Evolutionary conservation across 2,329 filamentous ascomycete genomes (phyloP).

Genomic region (Zarea fungicola): DNA sequence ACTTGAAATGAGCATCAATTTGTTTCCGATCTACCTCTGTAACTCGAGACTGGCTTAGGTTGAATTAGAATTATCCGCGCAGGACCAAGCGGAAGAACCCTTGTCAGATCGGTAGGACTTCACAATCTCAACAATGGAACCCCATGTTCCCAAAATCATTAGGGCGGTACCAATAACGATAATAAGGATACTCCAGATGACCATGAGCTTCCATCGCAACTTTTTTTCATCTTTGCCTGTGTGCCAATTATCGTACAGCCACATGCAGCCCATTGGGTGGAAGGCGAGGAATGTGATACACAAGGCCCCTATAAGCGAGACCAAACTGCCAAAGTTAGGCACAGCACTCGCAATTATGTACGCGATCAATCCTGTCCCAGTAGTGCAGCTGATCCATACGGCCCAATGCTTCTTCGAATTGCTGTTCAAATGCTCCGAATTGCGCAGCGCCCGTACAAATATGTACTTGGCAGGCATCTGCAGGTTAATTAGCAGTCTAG

Average conservation of each 20-base stretch:
- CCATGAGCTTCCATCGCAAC: slow-evolving; percentile 17
- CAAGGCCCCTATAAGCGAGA: slow-evolving; percentile 20
- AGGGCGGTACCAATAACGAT: slow-evolving; percentile 33
- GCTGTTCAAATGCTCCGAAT: slow-evolving; percentile 24
- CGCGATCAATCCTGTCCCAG: slow-evolving; percentile 16
- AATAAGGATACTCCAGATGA: slow-evolving; percentile 25
- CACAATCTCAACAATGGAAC: slow-evolving; percentile 33
- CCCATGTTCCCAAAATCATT: slow-evolving; percentile 37
- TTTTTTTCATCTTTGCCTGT: slow-evolving; percentile 16
- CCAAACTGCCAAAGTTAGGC: slow-evolving; percentile 19
- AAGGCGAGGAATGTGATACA: slow-evolving; percentile 18
- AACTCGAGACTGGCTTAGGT: too few relatives aligned
- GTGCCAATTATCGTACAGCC: slow-evolving; percentile 37
- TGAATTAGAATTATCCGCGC: slow-evolving; percentile 33
- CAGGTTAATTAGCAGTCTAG: not conserved
- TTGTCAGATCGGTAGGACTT: slow-evolving; percentile 27
- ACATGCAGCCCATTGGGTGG: slow-evolving; percentile 30
- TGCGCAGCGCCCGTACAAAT: slow-evolving; percentile 25
- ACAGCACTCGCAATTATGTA: slow-evolving; percentile 22
- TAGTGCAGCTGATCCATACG: slow-evolving; percentile 24
- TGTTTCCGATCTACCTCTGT: too few relatives aligned
- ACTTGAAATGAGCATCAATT: too few relatives aligned
- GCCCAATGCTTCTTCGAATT: slow-evolving; percentile 25
- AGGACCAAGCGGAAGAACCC: slow-evolving; percentile 33
- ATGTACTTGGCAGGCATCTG: slow-evolving; percentile 23